Evolutionary conservation across 495 filamentous ascomycete species (phyloP).

Genomic region (Astrothelium subdiscretum): DNA sequence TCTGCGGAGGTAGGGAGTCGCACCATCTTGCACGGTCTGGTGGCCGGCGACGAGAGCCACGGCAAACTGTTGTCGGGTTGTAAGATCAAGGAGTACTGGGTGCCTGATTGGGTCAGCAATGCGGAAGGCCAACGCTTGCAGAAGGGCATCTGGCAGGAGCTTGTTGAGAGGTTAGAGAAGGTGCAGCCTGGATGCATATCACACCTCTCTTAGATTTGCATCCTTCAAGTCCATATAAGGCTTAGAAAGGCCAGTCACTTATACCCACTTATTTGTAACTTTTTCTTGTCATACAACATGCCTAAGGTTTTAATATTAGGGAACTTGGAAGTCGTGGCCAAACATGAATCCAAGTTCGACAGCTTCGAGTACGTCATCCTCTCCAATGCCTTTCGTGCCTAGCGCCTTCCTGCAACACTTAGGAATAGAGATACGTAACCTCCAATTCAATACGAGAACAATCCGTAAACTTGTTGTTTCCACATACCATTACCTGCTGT

Average conservation of each 20-base stretch:
- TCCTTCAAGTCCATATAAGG: background rate
- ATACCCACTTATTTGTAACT: background rate
- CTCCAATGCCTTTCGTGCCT: no score
- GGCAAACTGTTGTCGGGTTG: constrained; percentile 1
- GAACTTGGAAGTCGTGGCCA: background rate
- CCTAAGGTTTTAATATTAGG: background rate
- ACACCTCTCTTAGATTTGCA: background rate
- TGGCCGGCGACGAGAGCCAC: background rate
- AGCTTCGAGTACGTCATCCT: no score
- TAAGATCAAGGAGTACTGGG: background rate
- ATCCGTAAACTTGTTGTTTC: no score
- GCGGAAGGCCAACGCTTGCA: background rate
- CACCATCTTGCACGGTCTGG: background rate
- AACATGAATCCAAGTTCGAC: background rate
- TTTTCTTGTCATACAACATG: background rate
- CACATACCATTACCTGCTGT: no score
- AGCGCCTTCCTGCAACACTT: no score
- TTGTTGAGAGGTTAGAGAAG: constrained; percentile 3
- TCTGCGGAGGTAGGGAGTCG: constrained; percentile 2
- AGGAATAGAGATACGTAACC: no score
- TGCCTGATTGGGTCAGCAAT: background rate
- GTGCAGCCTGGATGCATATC: constrained; percentile 1
- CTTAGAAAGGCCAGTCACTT: background rate
- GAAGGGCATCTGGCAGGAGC: constrained; percentile 4
- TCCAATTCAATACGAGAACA: no score